Percentiles rank a stretch among this genome's conserved stretches.
Conservation (phyloP, 2,329 filamentous ascomycete species). For the Chrysosphaeria jannelii region DNA sequence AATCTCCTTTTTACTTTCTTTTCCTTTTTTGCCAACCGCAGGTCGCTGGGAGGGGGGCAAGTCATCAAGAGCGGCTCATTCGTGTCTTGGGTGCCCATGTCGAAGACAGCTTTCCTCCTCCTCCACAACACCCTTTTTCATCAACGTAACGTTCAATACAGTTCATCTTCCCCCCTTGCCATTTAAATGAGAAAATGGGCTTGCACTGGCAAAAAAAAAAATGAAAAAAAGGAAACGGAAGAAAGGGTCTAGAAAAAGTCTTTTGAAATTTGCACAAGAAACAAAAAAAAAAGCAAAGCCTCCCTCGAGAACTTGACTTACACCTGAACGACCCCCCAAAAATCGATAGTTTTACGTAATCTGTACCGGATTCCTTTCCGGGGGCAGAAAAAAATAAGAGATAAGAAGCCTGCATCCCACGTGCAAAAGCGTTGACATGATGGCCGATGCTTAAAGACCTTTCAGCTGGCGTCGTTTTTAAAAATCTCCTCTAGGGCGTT, state of each 20-base stretch:
- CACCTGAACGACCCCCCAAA: no score
- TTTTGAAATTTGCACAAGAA: neutral
- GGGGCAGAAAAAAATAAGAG: no score
- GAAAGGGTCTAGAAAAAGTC: constrained; percentile 1
- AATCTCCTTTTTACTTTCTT: neutral
- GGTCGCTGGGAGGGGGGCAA: neutral
- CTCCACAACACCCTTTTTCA: neutral
- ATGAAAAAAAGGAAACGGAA: neutral
- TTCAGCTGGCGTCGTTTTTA: no score
- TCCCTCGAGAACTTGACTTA: no score
- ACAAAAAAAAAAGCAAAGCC: neutral
- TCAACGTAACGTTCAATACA: neutral
- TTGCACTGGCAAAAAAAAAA: neutral
- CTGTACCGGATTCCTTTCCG: no score
- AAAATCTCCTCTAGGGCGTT: no score
- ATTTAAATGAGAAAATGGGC: neutral
- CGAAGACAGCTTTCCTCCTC: neutral
- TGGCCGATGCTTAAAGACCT: no score
- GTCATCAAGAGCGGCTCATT: neutral
- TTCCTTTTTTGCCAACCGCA: neutral
- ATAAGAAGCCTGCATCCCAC: no score
- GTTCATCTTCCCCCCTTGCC: neutral
- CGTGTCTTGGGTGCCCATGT: no score
- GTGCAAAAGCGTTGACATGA: no score
- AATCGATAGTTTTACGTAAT: no score